A percentile compares a stretch with the other conserved stretches of the same genome.
These are phyloP conservation scores for Boehmeria nivea DNA, from an alignment of 306 rosid species.

Conservation along the genomic window DNA sequence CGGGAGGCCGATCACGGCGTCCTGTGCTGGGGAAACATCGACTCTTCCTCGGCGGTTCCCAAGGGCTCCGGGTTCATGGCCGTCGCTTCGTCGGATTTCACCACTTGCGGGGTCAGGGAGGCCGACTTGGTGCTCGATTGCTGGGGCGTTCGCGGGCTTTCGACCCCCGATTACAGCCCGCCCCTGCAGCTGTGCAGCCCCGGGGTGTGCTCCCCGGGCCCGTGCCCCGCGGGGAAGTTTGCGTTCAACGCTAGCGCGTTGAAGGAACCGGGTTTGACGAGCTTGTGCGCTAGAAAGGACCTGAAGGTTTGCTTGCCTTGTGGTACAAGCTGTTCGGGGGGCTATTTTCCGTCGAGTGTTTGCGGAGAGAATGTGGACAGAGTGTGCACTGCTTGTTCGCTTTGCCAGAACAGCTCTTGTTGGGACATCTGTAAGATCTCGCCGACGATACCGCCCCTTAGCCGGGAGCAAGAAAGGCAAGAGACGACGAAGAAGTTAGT, in stretches of 20 bases:
- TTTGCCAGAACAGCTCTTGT: conserved; percentile 81
- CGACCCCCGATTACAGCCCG: conserved; percentile 42
- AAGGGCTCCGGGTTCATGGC: conserved; percentile 54
- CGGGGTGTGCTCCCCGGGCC: conserved; percentile 46
- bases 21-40: conserved; percentile 64
- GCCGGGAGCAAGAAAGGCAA: background rate
- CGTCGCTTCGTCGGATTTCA: conserved; percentile 65
- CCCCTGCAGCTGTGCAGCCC: conserved; percentile 78
- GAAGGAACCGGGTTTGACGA: conserved; percentile 50
- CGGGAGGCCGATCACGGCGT: conserved; percentile 55
- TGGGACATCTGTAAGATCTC: conserved; percentile 46
- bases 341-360: conserved; percentile 60
- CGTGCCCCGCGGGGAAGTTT: conserved; percentile 41
- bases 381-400: conserved; percentile 72
- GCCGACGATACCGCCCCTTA: conserved; percentile 16
- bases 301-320: conserved; percentile 68
- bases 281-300: conserved; percentile 47
- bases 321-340: conserved; percentile 64
- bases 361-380: conserved; percentile 52
- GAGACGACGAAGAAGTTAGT: conserved; percentile 27
- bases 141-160: conserved; percentile 49
- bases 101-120: conserved; percentile 69
- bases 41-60: conserved; percentile 48
- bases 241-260: conserved; percentile 61
- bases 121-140: conserved; percentile 70